Evolutionary conservation across 2,329 filamentous ascomycete species (phyloP), one percentile per base, ranked within the genome.

Genomic region (Aspergillus thermomutatus): DNA sequence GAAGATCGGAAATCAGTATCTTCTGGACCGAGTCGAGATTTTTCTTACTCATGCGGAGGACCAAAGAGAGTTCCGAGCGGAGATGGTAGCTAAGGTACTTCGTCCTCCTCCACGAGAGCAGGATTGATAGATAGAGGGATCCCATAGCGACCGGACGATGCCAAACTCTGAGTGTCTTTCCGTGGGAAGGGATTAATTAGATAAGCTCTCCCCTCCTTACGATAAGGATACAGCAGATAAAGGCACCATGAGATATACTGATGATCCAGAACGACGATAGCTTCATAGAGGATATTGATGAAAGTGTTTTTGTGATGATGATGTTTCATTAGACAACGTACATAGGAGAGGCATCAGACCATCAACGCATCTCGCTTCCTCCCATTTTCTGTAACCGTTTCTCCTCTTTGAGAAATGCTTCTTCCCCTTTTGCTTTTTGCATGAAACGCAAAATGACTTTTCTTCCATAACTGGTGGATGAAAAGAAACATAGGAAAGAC

Each of bases 301-400:
- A 7, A 17, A 14, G 14, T 34, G 31, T 17, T 34, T 37, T 7
- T 37, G 31, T 37, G 31, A 37, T 37, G n/a, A n/a, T 41, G 21
- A 26, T 46, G 21, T 25, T 46, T 46, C 43, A 46, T 46, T 17
- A 26, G 43, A 45, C 23, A 46, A 50, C 54, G 53, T 59, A 61
- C 59, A 61, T 54, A 54, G 37, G 43, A 56, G 41, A 55, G 59
- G 45, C 59, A 59, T 61, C 54, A 61, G 50, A 48, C 54, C 56
- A 57, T 56, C 52, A 50, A 11, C 52, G 31, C 40, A 28, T 54
- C 54, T 53, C 58, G 50, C 37, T 40, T 34, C 19, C 14, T 53
- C 43, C 46, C 34, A 49, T 52, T 49, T 53, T 55, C 52, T 55
- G 37, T 31, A 40, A 25, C 51, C 21, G 14, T 46, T 46, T 23